Conservation (phyloP, 1,139 yeast genomes). For the Yamadazyma pseudoaaseri region DNA sequence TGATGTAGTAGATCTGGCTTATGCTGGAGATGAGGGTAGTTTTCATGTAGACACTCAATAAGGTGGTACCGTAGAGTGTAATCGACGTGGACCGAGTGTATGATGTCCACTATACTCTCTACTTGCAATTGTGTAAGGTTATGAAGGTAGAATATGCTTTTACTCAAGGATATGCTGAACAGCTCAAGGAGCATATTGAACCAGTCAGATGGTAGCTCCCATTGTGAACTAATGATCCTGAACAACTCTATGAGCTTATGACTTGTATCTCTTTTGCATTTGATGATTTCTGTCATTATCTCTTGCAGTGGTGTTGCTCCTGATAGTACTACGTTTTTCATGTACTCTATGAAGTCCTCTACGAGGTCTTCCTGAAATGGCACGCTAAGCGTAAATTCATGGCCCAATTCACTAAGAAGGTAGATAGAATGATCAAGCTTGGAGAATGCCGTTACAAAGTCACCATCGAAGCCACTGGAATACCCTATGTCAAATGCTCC, state of each 20-base stretch:
- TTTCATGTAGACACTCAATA: conserved; percentile 13
- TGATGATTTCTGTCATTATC: conserved; percentile 6
- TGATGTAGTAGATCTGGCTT: conserved; percentile 13
- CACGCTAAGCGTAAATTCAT: neutral
- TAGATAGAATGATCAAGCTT: conserved; percentile 4
- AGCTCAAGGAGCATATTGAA: conserved; percentile 22
- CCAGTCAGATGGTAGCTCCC: conserved; percentile 16
- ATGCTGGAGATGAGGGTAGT: conserved; percentile 4
- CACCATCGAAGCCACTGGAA: conserved; percentile 2
- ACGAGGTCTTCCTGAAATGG: conserved; percentile 8
- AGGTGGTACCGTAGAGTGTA: conserved; percentile 27
- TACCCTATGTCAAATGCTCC: conserved; percentile 6
- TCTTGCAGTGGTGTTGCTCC: neutral
- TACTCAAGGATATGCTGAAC: conserved; percentile 29
- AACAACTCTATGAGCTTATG: conserved; percentile 20
- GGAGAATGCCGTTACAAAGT: neutral
- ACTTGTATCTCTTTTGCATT: conserved; percentile 7
- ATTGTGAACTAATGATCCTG: conserved; percentile 20
- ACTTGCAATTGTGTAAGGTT: conserved; percentile 12
- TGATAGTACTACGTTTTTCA: conserved; percentile 4
- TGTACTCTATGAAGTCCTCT: conserved; percentile 12
- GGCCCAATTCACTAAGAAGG: conserved; percentile 7
- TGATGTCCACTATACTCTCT: conserved; percentile 15
- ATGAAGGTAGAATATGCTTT: conserved; percentile 24
- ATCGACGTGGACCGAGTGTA: conserved; percentile 20